A percentile compares a stretch with the other conserved stretches of the same genome.
Conservation (phyloP, 2,329 filamentous ascomycete genomes). For the Sarocladium strictum region DNA sequence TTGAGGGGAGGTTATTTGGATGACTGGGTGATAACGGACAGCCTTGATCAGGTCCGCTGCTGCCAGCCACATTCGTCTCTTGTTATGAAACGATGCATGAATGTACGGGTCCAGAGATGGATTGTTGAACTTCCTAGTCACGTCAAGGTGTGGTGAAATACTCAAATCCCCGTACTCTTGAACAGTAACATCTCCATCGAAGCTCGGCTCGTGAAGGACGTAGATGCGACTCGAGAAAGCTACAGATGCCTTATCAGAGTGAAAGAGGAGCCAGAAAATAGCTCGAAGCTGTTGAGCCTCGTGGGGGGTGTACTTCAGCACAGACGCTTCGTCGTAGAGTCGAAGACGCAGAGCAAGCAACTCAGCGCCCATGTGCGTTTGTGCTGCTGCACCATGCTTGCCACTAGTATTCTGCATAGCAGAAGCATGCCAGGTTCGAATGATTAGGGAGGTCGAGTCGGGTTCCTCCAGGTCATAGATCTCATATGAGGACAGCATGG, state of each 20-base stretch:
- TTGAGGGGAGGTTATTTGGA: not conserved
- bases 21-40: not conserved
- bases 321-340: conserved; percentile 9
- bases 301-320: not conserved
- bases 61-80: conserved; percentile 5
- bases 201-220: not conserved
- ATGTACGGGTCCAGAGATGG: not conserved
- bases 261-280: conserved; percentile 12
- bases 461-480: conserved; percentile 11
- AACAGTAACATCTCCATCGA: conserved; percentile 1
- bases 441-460: conserved; percentile 9
- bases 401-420: conserved; percentile 12
- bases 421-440: conserved; percentile 10
- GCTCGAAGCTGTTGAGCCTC: conserved; percentile 10
- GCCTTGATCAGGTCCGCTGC: conserved; percentile 1
- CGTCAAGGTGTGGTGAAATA: not conserved
- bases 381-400: conserved; percentile 8
- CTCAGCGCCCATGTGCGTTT: conserved; percentile 7
- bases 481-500: conserved; percentile 11
- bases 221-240: conserved; percentile 2
- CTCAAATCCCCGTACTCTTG: not conserved
- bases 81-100: not conserved
- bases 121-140: not conserved
- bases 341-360: conserved; percentile 9
- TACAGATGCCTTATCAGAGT: conserved; percentile 9